phyloP scores from a whole-genome alignment of 148 eudicot species.

The Linanthus parryae region DNA sequence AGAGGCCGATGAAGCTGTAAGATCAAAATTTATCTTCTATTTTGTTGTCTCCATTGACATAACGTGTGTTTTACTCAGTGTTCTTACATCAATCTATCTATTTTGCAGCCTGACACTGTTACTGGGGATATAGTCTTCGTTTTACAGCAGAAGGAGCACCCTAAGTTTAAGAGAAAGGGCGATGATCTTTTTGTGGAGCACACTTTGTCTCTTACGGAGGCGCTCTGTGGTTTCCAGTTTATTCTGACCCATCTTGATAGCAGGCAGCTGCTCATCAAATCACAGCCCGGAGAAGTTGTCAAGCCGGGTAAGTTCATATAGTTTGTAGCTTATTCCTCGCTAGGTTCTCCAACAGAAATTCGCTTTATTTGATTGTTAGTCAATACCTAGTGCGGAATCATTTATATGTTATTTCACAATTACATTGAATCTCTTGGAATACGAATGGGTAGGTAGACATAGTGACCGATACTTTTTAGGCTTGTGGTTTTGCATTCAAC shows the following conservation, averaged over 20 bases:
- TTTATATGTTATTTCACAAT: no score
- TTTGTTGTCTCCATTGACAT: not conserved
- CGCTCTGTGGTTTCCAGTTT: slow-evolving; percentile 54
- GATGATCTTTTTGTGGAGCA: slow-evolving; percentile 55
- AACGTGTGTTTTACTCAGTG: not conserved
- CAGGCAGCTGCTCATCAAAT: slow-evolving; percentile 48
- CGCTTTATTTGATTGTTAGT: no score
- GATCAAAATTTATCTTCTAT: not conserved
- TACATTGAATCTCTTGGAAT: no score
- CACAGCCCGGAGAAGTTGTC: slow-evolving; percentile 49
- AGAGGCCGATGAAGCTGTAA: slow-evolving; percentile 58
- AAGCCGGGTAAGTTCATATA: slow-evolving; percentile 53
- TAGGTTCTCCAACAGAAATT: no score
- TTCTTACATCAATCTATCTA: not conserved
- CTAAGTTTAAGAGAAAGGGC: slow-evolving; percentile 50
- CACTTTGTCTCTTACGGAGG: slow-evolving; percentile 41
- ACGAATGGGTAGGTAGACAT: no score
- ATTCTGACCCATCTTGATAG: slow-evolving; percentile 41
- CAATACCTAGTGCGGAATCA: no score
- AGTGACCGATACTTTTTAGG: no score
- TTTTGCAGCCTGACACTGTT: slow-evolving; percentile 51
- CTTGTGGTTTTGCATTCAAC: no score
- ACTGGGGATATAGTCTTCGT: slow-evolving; percentile 65
- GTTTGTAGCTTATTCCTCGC: no score
- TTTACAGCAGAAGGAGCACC: slow-evolving; percentile 54